Percentiles rank a stretch among this genome's conserved stretches.
phyloP scores from a whole-genome alignment of 225 moss, liverwort and hornwort species.

The Ulota crispa region DNA sequence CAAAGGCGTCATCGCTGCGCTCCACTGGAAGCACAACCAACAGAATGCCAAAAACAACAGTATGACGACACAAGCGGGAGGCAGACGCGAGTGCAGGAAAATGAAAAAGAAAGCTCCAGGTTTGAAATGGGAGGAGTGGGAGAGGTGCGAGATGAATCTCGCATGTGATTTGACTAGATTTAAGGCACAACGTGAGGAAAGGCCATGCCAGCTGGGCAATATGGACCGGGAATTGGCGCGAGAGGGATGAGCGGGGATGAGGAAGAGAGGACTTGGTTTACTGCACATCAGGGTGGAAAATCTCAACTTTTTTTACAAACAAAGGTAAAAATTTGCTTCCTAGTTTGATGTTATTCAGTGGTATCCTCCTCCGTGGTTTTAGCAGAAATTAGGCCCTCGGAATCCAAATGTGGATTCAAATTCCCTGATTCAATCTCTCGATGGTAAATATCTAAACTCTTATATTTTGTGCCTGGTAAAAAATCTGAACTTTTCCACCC shows the following conservation, averaged over 20 bases:
- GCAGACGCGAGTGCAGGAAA: neutral
- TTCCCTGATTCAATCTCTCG: too few relatives aligned
- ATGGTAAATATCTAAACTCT: too few relatives aligned
- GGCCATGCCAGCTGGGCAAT: constrained; percentile 8
- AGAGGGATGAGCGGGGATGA: neutral
- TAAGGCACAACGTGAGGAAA: constrained; percentile 14
- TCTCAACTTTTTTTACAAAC: too few relatives aligned
- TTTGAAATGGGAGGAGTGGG: neutral
- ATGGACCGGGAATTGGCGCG: constrained; percentile 18
- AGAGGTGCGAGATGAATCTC: neutral
- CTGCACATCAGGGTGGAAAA: too few relatives aligned
- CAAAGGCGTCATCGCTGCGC: neutral
- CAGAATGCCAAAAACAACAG: neutral
- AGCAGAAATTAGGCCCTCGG: too few relatives aligned
- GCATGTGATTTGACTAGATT: constrained; percentile 24
- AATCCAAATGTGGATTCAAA: too few relatives aligned
- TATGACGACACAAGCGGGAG: neutral
- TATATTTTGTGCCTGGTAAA: too few relatives aligned
- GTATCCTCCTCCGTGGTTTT: too few relatives aligned
- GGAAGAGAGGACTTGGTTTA: too few relatives aligned
- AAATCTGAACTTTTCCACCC: too few relatives aligned
- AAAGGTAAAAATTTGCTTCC: too few relatives aligned
- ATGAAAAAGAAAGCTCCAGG: neutral
- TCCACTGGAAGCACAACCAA: neutral
- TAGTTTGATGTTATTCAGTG: too few relatives aligned